Conservation (phyloP, 2,329 filamentous ascomycete species). For the Clarireedia monteithiana region DNA sequence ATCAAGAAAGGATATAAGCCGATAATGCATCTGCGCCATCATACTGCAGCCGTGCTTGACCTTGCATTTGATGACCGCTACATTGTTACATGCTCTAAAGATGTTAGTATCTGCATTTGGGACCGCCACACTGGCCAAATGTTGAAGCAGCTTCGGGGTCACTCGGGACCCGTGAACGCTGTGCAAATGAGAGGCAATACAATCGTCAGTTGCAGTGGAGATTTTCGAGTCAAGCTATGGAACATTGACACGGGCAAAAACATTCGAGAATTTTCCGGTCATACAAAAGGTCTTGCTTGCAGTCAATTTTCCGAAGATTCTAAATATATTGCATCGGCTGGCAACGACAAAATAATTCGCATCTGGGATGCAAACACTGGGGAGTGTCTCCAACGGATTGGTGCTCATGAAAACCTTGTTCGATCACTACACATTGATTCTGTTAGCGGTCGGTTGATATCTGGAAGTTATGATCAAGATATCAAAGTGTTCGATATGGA, state of each 20-base stretch:
- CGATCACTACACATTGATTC: slow-evolving; percentile 87
- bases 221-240: slow-evolving; percentile 92
- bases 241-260: slow-evolving; percentile 83
- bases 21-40: slow-evolving; percentile 67
- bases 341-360: slow-evolving; percentile 92
- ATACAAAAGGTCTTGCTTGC: slow-evolving; percentile 89
- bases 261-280: slow-evolving; percentile 82
- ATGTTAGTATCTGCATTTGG: slow-evolving; percentile 91
- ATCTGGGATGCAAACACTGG: slow-evolving; percentile 93
- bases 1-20: slow-evolving; percentile 72
- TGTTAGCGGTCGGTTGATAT: slow-evolving; percentile 76
- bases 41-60: slow-evolving; percentile 85
- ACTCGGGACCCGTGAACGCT: slow-evolving; percentile 89
- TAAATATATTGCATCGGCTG: slow-evolving; percentile 86
- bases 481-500: slow-evolving; percentile 92
- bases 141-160: slow-evolving; percentile 73
- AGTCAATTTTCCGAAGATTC: slow-evolving; percentile 95
- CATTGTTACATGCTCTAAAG: slow-evolving; percentile 96
- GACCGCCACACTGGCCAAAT: slow-evolving; percentile 71
- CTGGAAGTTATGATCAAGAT: slow-evolving; percentile 89
- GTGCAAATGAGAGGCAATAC: slow-evolving; percentile 91
- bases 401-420: slow-evolving; percentile 78
- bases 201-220: slow-evolving; percentile 87
- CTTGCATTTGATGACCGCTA: slow-evolving; percentile 86
- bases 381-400: slow-evolving; percentile 70